phyloP scores from a whole-genome alignment of 306 rosid genomes.

The Glycine tomentella region DNA sequence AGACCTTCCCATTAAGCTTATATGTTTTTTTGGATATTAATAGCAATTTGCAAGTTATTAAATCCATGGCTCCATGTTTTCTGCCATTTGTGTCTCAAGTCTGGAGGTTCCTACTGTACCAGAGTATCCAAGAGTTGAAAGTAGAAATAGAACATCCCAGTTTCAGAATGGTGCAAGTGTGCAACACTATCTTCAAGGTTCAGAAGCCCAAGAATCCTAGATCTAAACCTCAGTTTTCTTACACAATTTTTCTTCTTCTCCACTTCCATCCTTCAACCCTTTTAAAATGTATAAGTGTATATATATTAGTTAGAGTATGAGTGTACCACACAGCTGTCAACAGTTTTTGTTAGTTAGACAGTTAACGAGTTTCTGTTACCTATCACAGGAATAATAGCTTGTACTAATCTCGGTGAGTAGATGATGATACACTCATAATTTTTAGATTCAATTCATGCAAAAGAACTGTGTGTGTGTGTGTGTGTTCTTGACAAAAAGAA shows the following conservation, averaged over 20 bases:
- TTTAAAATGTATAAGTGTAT: not conserved
- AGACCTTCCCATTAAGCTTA: slow-evolving; percentile 15
- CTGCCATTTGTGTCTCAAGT: not conserved
- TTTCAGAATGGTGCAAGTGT: not conserved
- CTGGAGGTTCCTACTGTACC: not conserved
- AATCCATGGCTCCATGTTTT: slow-evolving; percentile 10
- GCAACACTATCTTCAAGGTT: slow-evolving; percentile 15
- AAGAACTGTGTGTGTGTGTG: not conserved
- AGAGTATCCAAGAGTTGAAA: not conserved
- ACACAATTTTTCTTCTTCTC: not conserved
- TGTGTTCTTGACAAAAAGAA: not conserved
- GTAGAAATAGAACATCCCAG: not conserved
- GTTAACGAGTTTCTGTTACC: not conserved
- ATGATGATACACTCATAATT: not conserved
- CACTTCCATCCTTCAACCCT: not conserved
- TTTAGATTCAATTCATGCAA: not conserved
- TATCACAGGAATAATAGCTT: not conserved
- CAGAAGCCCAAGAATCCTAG: slow-evolving; percentile 22
- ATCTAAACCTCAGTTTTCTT: not conserved
- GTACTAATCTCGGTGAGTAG: not conserved
- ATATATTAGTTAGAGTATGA: not conserved
- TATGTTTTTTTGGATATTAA: not conserved
- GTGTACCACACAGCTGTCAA: not conserved
- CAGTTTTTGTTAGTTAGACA: too few species aligned
- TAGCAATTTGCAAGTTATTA: slow-evolving; percentile 7